Conservation (phyloP, 805 yeast species). For the Hyphopichia homilentoma region DNA sequence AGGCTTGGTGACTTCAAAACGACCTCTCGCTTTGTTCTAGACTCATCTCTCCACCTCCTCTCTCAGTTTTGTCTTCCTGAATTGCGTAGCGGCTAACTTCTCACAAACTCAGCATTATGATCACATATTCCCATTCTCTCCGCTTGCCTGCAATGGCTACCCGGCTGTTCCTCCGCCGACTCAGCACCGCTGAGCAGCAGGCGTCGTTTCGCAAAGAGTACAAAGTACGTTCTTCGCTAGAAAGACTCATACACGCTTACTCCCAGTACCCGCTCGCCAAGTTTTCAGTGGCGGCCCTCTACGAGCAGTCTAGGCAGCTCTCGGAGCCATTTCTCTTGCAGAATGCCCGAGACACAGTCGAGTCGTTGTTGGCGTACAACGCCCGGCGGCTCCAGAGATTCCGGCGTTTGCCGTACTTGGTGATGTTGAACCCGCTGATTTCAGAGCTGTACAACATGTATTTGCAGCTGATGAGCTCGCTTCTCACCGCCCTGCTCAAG, state of each 20-base stretch:
- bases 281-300: conserved; percentile 48
- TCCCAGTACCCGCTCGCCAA: conserved; percentile 51
- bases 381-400: conserved; percentile 71
- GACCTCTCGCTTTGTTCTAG: too few relatives aligned
- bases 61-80: too few relatives aligned
- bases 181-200: conserved; percentile 22
- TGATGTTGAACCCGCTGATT: conserved; percentile 81
- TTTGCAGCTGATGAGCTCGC: conserved; percentile 55
- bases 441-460: conserved; percentile 74
- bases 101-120: too few relatives aligned
- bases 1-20: too few relatives aligned
- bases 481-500: conserved; percentile 29
- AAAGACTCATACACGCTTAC: conserved; percentile 54
- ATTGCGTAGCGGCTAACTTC: too few relatives aligned
- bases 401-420: conserved; percentile 76
- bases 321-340: conserved; percentile 32
- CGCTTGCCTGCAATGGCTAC: too few relatives aligned
- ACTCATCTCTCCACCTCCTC: too few relatives aligned
- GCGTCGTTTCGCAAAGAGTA: conserved; percentile 48
- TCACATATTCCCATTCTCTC: too few relatives aligned
- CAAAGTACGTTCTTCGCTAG: conserved; percentile 54
- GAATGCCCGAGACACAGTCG: conserved; percentile 54
- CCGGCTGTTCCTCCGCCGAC: too few relatives aligned
- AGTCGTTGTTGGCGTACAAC: conserved; percentile 54
- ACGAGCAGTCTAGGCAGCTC: conserved; percentile 38